Percentiles rank a stretch among this genome's conserved stretches.
These are phyloP conservation scores for Irpex lacteus DNA, from an alignment of 1,284 basidiomycete genomes.

Conservation along the genomic window DNA sequence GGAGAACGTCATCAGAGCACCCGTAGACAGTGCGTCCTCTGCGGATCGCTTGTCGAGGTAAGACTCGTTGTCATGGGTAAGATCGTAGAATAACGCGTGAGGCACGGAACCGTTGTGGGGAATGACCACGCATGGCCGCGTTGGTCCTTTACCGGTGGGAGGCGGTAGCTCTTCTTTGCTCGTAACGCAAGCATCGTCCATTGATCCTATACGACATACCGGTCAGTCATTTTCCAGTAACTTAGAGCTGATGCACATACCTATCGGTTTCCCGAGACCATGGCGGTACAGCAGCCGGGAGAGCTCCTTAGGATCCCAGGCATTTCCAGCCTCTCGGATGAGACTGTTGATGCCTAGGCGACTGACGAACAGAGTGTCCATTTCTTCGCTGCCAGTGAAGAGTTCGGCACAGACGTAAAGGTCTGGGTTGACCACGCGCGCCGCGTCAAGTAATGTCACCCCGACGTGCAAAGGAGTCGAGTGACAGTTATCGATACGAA, in stretches of 20 bases:
- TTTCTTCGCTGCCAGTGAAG: slow-evolving; percentile 95
- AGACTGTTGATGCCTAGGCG: slow-evolving; percentile 89
- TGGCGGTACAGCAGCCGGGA: slow-evolving; percentile 83
- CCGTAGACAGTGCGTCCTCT: slow-evolving; percentile 90
- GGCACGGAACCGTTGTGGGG: slow-evolving; percentile 83
- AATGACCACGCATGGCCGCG: slow-evolving; percentile 70
- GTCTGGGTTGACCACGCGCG: slow-evolving; percentile 85
- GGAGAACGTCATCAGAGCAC: slow-evolving; percentile 85
- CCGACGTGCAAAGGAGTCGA: slow-evolving; percentile 96
- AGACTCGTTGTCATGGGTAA: slow-evolving; percentile 96
- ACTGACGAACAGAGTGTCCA: slow-evolving; percentile 88
- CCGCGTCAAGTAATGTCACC: slow-evolving; percentile 88
- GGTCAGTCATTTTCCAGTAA: neutral
- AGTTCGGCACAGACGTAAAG: slow-evolving; percentile 96
- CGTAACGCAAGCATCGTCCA: slow-evolving; percentile 85
- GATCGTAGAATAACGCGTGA: slow-evolving; percentile 90
- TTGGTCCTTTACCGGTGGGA: slow-evolving; percentile 75
- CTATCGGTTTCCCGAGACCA: slow-evolving; percentile 89
- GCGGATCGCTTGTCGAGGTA: slow-evolving; percentile 86
- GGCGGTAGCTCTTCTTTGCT: slow-evolving; percentile 72
- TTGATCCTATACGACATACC: slow-evolving; percentile 60
- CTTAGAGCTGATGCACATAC: slow-evolving; percentile 36
- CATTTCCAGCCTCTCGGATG: slow-evolving; percentile 91
- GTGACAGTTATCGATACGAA: slow-evolving; percentile 98
- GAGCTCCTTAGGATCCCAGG: slow-evolving; percentile 83